Conservation (phyloP, 768 basidiomycete species). For the Lentinula boryana region DNA sequence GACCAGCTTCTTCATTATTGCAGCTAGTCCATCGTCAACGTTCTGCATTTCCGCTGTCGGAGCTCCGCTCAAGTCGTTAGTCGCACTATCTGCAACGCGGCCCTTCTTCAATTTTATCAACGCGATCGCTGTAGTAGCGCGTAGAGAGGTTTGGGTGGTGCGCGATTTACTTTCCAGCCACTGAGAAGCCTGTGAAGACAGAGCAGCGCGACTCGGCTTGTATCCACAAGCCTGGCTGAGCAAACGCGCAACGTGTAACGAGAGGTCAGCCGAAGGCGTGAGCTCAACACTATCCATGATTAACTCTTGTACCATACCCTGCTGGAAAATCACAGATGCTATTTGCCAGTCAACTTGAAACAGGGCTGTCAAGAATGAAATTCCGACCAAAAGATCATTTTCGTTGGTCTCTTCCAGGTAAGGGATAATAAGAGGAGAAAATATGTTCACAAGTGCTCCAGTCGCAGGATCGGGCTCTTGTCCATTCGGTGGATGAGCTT, state of each 20-base stretch:
- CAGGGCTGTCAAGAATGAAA: conserved; percentile 69
- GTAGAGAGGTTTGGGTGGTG: conserved; percentile 41
- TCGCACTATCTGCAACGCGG: conserved; percentile 36
- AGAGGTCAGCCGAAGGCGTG: conserved; percentile 40
- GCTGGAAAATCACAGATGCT: conserved; percentile 58
- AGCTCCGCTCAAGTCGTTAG: conserved; percentile 9
- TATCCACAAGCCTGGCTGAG: conserved; percentile 73
- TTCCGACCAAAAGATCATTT: conserved; percentile 41
- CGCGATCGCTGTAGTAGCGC: conserved; percentile 64
- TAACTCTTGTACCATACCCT: conserved; percentile 57
- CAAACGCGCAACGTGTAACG: conserved; percentile 63
- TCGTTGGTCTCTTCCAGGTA: conserved; percentile 49
- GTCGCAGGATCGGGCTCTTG: conserved; percentile 42
- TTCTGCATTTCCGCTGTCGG: conserved; percentile 11
- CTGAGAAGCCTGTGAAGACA: conserved; percentile 47
- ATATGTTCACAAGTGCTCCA: conserved; percentile 39
- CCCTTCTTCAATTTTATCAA: conserved; percentile 74
- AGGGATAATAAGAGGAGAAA: conserved; percentile 43
- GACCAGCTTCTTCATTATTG: conserved; percentile 53
- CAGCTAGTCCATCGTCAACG: conserved; percentile 41
- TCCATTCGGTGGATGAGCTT: conserved; percentile 25
- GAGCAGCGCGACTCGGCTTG: conserved; percentile 58
- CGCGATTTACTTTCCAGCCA: conserved; percentile 66
- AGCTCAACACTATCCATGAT: conserved; percentile 70
- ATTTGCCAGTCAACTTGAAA: conserved; percentile 77